Conservation (phyloP, 108 stramenopile species). For the Nitzschia inconspicua region DNA sequence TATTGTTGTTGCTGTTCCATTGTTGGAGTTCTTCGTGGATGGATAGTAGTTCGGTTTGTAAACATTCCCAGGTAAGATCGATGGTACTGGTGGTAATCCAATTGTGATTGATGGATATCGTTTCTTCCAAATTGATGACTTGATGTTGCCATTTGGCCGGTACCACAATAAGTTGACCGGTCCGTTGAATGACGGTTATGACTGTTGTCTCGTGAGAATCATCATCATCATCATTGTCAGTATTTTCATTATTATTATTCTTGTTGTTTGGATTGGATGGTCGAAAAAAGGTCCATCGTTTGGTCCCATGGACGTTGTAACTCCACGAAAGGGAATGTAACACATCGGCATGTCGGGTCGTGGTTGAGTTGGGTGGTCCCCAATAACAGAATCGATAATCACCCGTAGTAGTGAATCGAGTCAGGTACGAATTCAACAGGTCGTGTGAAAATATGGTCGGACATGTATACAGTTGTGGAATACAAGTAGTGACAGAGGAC, state of each 20-base stretch:
- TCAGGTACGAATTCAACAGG: conserved; percentile 56
- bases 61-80: conserved; percentile 47
- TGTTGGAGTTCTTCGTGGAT: conserved; percentile 53
- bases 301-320: conserved; percentile 78
- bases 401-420: conserved; percentile 36
- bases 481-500: background rate
- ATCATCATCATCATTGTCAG: conserved; percentile 2
- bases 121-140: conserved; percentile 77
- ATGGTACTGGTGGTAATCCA: conserved; percentile 72
- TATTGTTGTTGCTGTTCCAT: conserved; percentile 27
- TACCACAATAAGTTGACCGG: conserved; percentile 81
- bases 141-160: conserved; percentile 78
- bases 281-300: conserved; percentile 76
- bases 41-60: conserved; percentile 47
- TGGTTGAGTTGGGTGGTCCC: conserved; percentile 66
- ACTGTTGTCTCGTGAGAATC: background rate
- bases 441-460: conserved; percentile 51
- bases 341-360: conserved; percentile 82
- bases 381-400: conserved; percentile 88
- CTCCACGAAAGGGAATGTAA: conserved; percentile 84
- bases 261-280: background rate
- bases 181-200: conserved; percentile 52
- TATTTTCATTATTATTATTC: background rate
- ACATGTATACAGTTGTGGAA: conserved; percentile 37
- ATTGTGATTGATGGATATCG: conserved; percentile 86